Base-by-base conservation (phyloP, 2,329 filamentous ascomycete species). In the Hypomyces perniciosus region DNA sequence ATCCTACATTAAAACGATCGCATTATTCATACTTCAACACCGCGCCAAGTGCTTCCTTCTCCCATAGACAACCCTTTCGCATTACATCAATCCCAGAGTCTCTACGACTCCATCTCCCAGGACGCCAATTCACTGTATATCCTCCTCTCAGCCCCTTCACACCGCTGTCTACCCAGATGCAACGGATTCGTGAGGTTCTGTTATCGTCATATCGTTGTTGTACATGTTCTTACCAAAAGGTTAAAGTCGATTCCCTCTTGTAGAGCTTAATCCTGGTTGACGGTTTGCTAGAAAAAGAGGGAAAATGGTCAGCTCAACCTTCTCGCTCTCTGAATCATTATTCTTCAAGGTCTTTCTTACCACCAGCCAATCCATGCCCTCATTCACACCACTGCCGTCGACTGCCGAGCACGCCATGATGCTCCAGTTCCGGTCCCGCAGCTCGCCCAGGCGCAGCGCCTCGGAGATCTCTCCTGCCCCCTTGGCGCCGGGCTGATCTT, bases 341-440 rank as follows among this genome's bases (percentile, higher is more conserved):
- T 34, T 45, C 28, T 39, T 33, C 39, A 47, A 35, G 40, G 40
- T 46, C 40, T 12, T 48, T 76, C 78, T 70, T 72, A 92, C 88
- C 77, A 95, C 90, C 66, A 99, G 76, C 93, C 93, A 99, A 71
- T 99, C 93, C 93, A 99, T 99, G 54, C 93, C 93, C 72, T 99
- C 93, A 56, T 86, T 89, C 41, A 99, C 88, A 68, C 93, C 93
- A 63, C 88, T 87, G 40, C 93, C 93, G 66, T 96, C 93, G 51
- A 99, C 92, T 10, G 93, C 93, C 59, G 89, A 95, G 71, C 93
- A 99, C 26, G 91, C 92, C 68, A 99, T 90, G 66, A 99, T 99
- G 70, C 90, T 97, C 93, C 93, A 99, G 77, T 97, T 99, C 63
- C 93, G 81, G 70, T 99, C 93, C 62, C 92, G 86, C 66, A 99